phyloP scores from a whole-genome alignment of 2,329 filamentous ascomycete species.

The Nemania serpens region DNA sequence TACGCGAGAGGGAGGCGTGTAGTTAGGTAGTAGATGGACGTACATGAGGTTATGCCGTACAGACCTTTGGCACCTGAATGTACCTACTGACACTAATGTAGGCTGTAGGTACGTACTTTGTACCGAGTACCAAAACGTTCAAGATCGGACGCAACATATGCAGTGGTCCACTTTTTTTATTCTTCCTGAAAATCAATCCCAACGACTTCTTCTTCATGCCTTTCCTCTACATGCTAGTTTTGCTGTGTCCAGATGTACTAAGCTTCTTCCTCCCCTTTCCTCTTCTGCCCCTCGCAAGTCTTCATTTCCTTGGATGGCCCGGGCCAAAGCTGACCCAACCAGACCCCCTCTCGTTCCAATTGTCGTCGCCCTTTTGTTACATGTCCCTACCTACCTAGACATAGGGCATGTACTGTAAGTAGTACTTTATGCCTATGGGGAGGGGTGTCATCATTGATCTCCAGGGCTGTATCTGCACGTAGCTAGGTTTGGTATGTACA shows the following conservation, averaged over 20 bases:
- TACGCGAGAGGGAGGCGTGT: background rate
- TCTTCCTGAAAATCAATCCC: conserved; percentile 3
- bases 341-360: too few relatives aligned
- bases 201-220: conserved; percentile 19
- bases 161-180: conserved; percentile 24
- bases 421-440: too few relatives aligned
- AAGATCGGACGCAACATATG: conserved; percentile 27
- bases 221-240: conserved; percentile 11
- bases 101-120: conserved; percentile 11
- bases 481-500: background rate
- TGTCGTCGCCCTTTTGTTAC: too few relatives aligned
- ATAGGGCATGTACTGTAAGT: too few relatives aligned
- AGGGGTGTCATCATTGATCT: too few relatives aligned
- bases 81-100: too few relatives aligned
- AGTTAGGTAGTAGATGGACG: background rate
- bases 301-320: background rate
- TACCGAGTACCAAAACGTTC: conserved; percentile 21
- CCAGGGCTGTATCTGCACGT: background rate
- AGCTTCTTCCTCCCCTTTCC: conserved; percentile 2
- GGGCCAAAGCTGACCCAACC: too few relatives aligned
- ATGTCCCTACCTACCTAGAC: too few relatives aligned
- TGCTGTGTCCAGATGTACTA: background rate
- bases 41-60: too few relatives aligned
- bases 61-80: too few relatives aligned
- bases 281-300: background rate